These are phyloP conservation scores for Calonectria leucothoes DNA, from an alignment of 2,329 filamentous ascomycete species.

Conservation along the genomic window DNA sequence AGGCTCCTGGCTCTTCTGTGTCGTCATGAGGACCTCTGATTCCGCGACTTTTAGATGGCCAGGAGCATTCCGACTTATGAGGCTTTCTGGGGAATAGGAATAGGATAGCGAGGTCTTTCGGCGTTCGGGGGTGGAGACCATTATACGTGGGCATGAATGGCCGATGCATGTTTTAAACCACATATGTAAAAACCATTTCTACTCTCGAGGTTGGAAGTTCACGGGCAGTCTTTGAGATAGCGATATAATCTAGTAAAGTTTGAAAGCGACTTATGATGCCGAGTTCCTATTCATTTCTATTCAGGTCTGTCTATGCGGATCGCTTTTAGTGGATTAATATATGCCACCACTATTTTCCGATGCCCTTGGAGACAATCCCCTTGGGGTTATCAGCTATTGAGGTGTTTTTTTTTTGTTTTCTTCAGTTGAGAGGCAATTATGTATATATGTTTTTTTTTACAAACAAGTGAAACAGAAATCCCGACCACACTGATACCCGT, in stretches of 20 bases:
- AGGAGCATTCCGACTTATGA: conserved; percentile 8
- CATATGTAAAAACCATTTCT: conserved; percentile 28
- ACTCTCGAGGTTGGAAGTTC: conserved; percentile 30
- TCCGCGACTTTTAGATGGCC: conserved; percentile 7
- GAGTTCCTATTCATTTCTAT: not conserved
- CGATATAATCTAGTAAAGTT: conserved; percentile 37
- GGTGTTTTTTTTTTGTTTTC: not conserved
- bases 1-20: conserved; percentile 15
- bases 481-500: conserved; percentile 66
- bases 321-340: not conserved
- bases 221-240: conserved; percentile 40
- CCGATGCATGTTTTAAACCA: conserved; percentile 33
- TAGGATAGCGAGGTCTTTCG: conserved; percentile 35
- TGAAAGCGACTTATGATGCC: conserved; percentile 25
- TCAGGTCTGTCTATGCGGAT: not conserved
- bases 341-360: too few relatives aligned
- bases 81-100: conserved; percentile 16
- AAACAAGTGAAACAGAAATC: conserved; percentile 72
- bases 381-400: not conserved
- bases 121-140: conserved; percentile 40
- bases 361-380: not conserved
- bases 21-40: conserved; percentile 16
- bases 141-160: conserved; percentile 34
- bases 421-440: not conserved
- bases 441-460: conserved; percentile 22